Conservation (phyloP, 192 early-diverging fungal genomes). For the Chytriomyces sp. region DNA sequence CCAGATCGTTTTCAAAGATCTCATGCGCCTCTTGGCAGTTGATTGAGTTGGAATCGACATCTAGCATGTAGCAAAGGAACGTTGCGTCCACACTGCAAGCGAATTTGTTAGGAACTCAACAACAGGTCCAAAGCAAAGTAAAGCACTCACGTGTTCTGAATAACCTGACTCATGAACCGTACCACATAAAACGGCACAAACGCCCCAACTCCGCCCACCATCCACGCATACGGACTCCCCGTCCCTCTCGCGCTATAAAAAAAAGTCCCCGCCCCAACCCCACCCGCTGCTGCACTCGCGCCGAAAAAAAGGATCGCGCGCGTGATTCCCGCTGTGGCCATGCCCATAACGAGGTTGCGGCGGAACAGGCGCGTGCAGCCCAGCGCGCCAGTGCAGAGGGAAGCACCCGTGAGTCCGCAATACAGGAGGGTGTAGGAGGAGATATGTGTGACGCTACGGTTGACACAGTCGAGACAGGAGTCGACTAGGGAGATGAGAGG, state of each 20-base stretch:
- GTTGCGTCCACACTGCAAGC: slow-evolving; percentile 75
- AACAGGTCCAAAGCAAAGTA: neutral
- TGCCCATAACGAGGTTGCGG: slow-evolving; percentile 70
- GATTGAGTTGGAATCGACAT: slow-evolving; percentile 61
- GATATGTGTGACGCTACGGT: slow-evolving; percentile 32
- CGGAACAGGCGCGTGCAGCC: slow-evolving; percentile 72
- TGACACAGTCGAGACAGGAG: slow-evolving; percentile 23
- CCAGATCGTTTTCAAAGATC: slow-evolving; percentile 39
- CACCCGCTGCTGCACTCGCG: slow-evolving; percentile 55
- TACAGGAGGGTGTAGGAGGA: slow-evolving; percentile 69
- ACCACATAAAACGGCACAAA: slow-evolving; percentile 70
- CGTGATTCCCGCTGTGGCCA: slow-evolving; percentile 56
- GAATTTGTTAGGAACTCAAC: slow-evolving; percentile 22
- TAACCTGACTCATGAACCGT: slow-evolving; percentile 66
- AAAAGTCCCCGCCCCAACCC: slow-evolving; percentile 61
- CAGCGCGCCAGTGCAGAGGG: slow-evolving; percentile 58
- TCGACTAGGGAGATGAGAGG: slow-evolving; percentile 21
- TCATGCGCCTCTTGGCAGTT: slow-evolving; percentile 48
- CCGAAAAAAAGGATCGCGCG: slow-evolving; percentile 62
- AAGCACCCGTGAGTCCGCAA: slow-evolving; percentile 69
- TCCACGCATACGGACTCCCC: slow-evolving; percentile 61
- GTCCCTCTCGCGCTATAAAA: slow-evolving; percentile 43
- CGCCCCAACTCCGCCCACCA: slow-evolving; percentile 58
- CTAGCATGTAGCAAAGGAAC: slow-evolving; percentile 80
- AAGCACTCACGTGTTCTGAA: slow-evolving; percentile 73